Conservation (phyloP, 768 basidiomycete species). For the Suillus subaureus region DNA sequence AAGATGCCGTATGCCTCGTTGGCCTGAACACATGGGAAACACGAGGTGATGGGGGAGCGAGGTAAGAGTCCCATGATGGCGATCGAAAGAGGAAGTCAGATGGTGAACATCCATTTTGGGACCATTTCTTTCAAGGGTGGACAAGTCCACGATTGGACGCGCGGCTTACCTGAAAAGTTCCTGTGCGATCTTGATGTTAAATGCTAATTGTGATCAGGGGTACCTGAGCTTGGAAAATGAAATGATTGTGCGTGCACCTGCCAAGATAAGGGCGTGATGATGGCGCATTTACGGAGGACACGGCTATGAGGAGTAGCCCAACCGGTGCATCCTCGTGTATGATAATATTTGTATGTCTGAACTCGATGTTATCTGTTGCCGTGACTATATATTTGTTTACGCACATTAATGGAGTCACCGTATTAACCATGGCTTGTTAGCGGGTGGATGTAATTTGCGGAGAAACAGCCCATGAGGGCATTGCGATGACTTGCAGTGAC, state of each 20-base stretch:
- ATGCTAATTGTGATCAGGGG: slow-evolving; percentile 9
- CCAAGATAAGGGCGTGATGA: background rate
- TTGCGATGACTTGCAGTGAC: background rate
- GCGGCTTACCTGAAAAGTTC: background rate
- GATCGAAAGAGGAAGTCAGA: slow-evolving; percentile 3
- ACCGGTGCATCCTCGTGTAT: background rate
- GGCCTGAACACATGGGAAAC: slow-evolving; percentile 17
- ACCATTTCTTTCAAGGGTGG: background rate
- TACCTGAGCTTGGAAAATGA: background rate
- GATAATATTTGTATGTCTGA: background rate
- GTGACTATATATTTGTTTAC: slow-evolving; percentile 1
- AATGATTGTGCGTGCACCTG: background rate
- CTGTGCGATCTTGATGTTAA: background rate
- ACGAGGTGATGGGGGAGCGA: slow-evolving; percentile 21
- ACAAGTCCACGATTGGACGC: background rate
- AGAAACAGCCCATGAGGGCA: background rate
- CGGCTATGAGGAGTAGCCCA: slow-evolving; percentile 9
- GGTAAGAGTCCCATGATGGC: background rate
- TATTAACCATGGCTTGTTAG: background rate
- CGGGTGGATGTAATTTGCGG: background rate
- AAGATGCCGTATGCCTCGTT: slow-evolving; percentile 14
- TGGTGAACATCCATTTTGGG: background rate
- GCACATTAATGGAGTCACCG: background rate
- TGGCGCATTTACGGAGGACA: background rate
- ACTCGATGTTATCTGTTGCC: background rate